A percentile compares a stretch with the other conserved stretches of the same genome.
Evolutionary conservation across 441 rosid species (phyloP).

Genomic region (Brassica hybrid): DNA sequence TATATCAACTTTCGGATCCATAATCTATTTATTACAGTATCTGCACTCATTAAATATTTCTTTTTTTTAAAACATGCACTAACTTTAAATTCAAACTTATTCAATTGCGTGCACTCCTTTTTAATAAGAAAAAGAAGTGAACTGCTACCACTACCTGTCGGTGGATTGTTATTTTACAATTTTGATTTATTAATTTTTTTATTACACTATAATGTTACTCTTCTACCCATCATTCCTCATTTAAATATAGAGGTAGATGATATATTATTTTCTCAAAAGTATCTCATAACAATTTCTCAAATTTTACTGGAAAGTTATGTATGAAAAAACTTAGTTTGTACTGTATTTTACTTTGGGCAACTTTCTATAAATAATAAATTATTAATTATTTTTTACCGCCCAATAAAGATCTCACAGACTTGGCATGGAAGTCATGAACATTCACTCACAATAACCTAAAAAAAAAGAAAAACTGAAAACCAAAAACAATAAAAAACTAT

Average conservation of each 20-base stretch:
- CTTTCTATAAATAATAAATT: not conserved
- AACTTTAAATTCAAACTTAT: constrained; percentile 28
- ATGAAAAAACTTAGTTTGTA: not conserved
- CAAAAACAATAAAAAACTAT: not conserved
- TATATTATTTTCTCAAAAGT: not conserved
- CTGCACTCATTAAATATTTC: constrained; percentile 7
- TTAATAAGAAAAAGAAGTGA: not conserved
- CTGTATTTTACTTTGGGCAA: not conserved
- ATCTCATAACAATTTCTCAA: not conserved
- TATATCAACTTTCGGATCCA: constrained; percentile 5
- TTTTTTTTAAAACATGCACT: constrained; percentile 12
- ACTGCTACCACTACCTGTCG: constrained; percentile 47
- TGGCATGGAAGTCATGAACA: constrained; percentile 38
- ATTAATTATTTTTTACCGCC: constrained; percentile 12
- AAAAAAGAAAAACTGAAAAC: constrained; percentile 26
- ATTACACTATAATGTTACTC: not conserved
- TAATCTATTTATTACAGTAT: constrained; percentile 26
- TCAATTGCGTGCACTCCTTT: constrained; percentile 28
- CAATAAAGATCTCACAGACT: constrained; percentile 28
- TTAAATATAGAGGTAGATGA: not conserved
- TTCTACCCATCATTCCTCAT: not conserved
- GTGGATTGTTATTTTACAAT: constrained; percentile 25
- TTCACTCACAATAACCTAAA: constrained; percentile 27
- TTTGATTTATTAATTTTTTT: not conserved
- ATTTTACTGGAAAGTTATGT: not conserved